Evolutionary conservation across 1,139 yeast genomes (phyloP), one percentile per base, ranked within the genome.

Genomic region (Candida mesenterica): DNA sequence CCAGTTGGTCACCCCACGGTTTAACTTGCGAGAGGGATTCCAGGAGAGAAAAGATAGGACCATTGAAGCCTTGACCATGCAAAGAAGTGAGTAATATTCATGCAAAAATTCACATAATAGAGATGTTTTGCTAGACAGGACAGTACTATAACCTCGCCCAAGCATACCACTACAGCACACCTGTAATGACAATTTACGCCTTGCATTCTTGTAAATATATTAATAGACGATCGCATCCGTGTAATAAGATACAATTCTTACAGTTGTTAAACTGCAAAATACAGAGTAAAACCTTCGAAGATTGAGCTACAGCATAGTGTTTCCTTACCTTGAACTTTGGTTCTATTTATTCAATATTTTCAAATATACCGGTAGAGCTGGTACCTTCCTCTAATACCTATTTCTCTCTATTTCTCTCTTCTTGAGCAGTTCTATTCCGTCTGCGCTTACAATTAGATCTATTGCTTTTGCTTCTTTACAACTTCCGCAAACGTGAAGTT

Each of bases 401-500:
- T 19, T 19, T 9, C 6, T 19, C 6, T 19, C 22, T 19, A 6
- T 19, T 19, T 19, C 6, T 6, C 22, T 19, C 9, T 19, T 19
- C 9, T 6, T 19, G 6, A 19, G 6, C 22, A 6, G 13, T 24
- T 24, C 14, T 5, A 7, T 24, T 24, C 26, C 6, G 14, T 7
- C 26, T n/a, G 10, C 23, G 10, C 23, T 19, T 19, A 10, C 23
- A 19, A 19, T 12, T 24, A 7, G n/a, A 24, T 7, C 14, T 28
- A 28, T 24, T 37, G 22, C 26, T 23, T 24, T 34, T 33, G 37
- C 42, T 50, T 51, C 37, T 46, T 45, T 38, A 49, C 43, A 15
- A 44, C 37, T 14, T 47, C 48, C 4, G 61, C 66, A 53, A 64
- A 67, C 17, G 46, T 50, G 42, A 67, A 64, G 7, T 50, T 45